Evolutionary conservation across 2,329 filamentous ascomycete genomes (phyloP).

Genomic region (Lomentospora prolificans): DNA sequence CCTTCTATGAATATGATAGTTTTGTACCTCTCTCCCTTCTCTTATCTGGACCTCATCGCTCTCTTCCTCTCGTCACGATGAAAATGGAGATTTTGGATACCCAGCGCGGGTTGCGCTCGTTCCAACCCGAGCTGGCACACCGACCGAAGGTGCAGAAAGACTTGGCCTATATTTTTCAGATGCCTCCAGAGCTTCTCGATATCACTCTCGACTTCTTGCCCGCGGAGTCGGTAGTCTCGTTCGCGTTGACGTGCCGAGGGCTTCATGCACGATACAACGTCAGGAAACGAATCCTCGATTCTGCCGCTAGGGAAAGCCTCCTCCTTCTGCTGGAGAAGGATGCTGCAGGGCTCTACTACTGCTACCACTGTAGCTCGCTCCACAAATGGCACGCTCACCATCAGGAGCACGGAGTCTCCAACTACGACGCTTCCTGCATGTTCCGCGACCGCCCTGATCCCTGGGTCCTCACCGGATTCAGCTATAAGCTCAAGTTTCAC

Average conservation of each 20-base stretch:
- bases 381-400: slow-evolving; percentile 3
- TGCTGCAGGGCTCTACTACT: slow-evolving; percentile 1
- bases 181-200: slow-evolving; percentile 9
- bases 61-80: neutral
- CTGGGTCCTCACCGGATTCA: neutral
- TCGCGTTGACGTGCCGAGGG: slow-evolving; percentile 8
- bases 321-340: slow-evolving; percentile 9
- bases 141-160: neutral
- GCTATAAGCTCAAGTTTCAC: slow-evolving; percentile 2
- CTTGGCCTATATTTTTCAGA: neutral
- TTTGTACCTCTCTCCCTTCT: neutral
- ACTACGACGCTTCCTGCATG: neutral
- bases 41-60: neutral
- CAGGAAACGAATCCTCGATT: neutral
- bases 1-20: neutral
- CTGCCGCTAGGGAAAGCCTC: neutral
- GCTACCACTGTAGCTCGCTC: slow-evolving; percentile 3
- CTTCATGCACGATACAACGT: slow-evolving; percentile 4
- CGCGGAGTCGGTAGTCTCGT: slow-evolving; percentile 3
- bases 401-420: neutral
- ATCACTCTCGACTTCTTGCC: slow-evolving; percentile 5
- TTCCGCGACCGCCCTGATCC: neutral
- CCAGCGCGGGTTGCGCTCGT: neutral
- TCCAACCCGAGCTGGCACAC: neutral
- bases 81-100: neutral